Base-by-base conservation (phyloP, 768 basidiomycete genomes). In the Lentinula sp. region DNA sequence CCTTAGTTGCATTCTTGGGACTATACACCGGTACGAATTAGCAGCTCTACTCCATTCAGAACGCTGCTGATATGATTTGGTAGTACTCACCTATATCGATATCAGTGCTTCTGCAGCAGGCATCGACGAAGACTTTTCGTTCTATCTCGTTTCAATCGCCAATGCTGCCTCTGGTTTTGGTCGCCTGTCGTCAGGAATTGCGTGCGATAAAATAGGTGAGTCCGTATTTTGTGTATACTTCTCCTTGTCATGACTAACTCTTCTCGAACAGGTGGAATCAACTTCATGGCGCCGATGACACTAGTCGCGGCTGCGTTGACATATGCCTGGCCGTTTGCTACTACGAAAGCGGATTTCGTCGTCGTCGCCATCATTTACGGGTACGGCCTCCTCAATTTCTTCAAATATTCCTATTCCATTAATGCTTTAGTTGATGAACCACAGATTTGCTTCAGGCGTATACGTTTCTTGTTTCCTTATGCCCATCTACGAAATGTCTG, bases 311-410 rank as follows among this genome's bases (percentile, higher is more conserved):
- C 80, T 0, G 69, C 84, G 28, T 66, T 86, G 50, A 90, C 90
- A 0, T 85, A 84, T 64, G 75, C 76, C 3, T 93, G 91, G 92
- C 91, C 91, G 0, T 86, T 83, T 67, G 80, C 80, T 0, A 70
- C 67, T 39, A 77, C 69, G 33, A 66, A 81, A 57, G 74, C 69
- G 0, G 72, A 76, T 0, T 74, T 86, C 32, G 76, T 59, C 51
- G 37, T 52, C 18, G 50, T 60, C 16, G 59, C 49, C 2, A 60
- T 60, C 16, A 51, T 60, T 8, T 60, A 60, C 39, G 59, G 59
- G 59, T 60, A 33, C 15, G 39, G n/a, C 10, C 15, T 52, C 12
- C 18, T 8, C 28, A 28, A 28, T 28, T 28, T 3, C 28, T 28
- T 28, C 28, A 28, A 28, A 28, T 28, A 3, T 12, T 8, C 12